Evolutionary conservation across 1,139 yeast species (phyloP).

Genomic region (Pichia sp.): DNA sequence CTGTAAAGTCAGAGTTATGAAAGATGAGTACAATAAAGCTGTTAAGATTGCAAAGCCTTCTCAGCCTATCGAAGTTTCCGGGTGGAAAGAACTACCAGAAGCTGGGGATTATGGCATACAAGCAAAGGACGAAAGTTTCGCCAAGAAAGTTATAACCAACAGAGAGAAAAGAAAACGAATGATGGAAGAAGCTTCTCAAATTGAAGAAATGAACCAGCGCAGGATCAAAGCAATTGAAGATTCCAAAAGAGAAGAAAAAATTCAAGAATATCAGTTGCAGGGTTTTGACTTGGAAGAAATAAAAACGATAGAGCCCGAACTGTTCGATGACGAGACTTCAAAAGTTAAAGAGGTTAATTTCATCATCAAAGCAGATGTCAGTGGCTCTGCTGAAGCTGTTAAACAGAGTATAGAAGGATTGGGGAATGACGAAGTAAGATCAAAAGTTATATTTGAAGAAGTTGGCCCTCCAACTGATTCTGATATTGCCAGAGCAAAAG

Average conservation of each 20-base stretch:
- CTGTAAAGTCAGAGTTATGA: slow-evolving; percentile 82
- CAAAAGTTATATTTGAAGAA: slow-evolving; percentile 63
- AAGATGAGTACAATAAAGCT: slow-evolving; percentile 65
- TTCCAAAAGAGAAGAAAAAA: slow-evolving; percentile 47
- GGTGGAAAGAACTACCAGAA: slow-evolving; percentile 92
- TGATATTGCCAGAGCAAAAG: slow-evolving; percentile 77
- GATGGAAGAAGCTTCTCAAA: slow-evolving; percentile 59
- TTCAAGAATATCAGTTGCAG: slow-evolving; percentile 52
- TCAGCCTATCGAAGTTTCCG: slow-evolving; percentile 85
- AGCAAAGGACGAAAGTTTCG: slow-evolving; percentile 67
- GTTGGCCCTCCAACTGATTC: slow-evolving; percentile 86
- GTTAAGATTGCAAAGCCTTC: slow-evolving; percentile 78
- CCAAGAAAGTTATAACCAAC: slow-evolving; percentile 70
- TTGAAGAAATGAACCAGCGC: slow-evolving; percentile 65
- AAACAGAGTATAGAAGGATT: slow-evolving; percentile 72
- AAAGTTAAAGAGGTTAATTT: slow-evolving; percentile 47
- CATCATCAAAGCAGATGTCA: slow-evolving; percentile 85
- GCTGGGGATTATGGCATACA: slow-evolving; percentile 86
- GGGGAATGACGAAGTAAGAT: slow-evolving; percentile 80
- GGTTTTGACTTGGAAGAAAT: slow-evolving; percentile 50
- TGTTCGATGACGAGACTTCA: slow-evolving; percentile 31
- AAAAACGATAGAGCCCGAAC: slow-evolving; percentile 32
- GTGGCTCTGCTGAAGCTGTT: slow-evolving; percentile 59
- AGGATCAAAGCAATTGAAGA: slow-evolving; percentile 46
- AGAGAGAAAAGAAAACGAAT: slow-evolving; percentile 55